Base-by-base conservation (phyloP, 139 green algal species). In the Mesostigma viride region DNA sequence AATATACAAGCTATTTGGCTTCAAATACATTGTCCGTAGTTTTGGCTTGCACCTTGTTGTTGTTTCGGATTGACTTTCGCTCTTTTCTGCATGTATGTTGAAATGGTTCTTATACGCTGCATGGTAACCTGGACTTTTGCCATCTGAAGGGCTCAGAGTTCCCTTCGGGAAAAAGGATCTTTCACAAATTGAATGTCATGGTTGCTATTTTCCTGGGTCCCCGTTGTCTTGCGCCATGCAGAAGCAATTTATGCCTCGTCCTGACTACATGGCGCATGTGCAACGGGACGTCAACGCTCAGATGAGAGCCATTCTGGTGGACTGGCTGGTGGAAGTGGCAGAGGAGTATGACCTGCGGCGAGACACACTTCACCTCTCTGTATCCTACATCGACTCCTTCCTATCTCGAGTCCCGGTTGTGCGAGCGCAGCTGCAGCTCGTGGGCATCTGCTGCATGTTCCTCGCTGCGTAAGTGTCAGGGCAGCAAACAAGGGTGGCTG, bases 291-390 rank as follows among this genome's bases (percentile, higher is more conserved):
- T 96, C 59, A 95, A 87, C 47, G 56, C 80, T 3, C 79, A 82
- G 34, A 97, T 97, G 91, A 84, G 91, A 31, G 71, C 72, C 40
- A 95, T 97, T 65, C 72, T 97, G 24, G 85, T 96, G 3, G 91
- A 97, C 79, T 97, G 91, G 91, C 78, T 96, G 36, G 86, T 96
- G 22, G 91, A 97, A 80, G 69, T 76, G 28, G 79, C 79, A 6
- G 79, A 89, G 72, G 90, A 97, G 81, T 96, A 94, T 77, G 84
- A 87, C 36, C 83, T 96, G 58, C 79, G 80, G 30, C 79, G 78
- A 1, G 91, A 97, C 70, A 97, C 90, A 0, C 80, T 97, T 22
- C 92, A 89, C 73, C 79, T 94, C 31, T 76, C 82, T 0, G 77
- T 95, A 26, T 82, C 79, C 65, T 94, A 88, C 74, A 79, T 96